A percentile compares a stretch with the other conserved stretches of the same genome.
Evolutionary conservation across 2,329 filamentous ascomycete species (phyloP).

Genomic region (Claviceps citrina): DNA sequence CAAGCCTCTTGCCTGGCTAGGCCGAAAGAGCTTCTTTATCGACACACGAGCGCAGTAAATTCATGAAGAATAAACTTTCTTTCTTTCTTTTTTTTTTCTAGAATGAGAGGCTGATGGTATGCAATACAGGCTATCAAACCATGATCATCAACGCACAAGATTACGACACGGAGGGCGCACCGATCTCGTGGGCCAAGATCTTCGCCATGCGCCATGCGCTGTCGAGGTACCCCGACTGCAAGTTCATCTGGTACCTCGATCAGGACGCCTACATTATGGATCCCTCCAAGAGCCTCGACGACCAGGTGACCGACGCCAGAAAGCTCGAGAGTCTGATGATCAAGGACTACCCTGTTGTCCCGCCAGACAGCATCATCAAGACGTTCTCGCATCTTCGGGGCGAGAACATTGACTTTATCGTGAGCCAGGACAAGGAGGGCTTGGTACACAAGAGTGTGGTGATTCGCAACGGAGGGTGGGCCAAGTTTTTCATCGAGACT

Average conservation of each 20-base stretch:
- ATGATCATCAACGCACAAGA: conserved; percentile 67
- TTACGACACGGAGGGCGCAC: conserved; percentile 51
- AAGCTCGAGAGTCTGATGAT: conserved; percentile 68
- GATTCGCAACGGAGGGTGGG: conserved; percentile 73
- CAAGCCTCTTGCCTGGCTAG: background rate
- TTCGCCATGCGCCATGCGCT: conserved; percentile 83
- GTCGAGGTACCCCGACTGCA: conserved; percentile 58
- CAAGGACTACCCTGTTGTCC: conserved; percentile 72
- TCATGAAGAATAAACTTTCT: too few species aligned
- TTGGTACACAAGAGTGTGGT: conserved; percentile 65
- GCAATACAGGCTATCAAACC: conserved; percentile 44
- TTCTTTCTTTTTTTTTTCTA: too few species aligned
- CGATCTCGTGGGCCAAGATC: conserved; percentile 58
- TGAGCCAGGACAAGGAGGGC: conserved; percentile 74
- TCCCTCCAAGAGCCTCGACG: conserved; percentile 50
- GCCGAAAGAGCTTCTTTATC: too few species aligned
- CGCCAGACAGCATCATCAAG: conserved; percentile 91
- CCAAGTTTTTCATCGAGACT: conserved; percentile 78
- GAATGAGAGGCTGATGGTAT: background rate
- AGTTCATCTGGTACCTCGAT: conserved; percentile 78
- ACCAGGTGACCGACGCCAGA: conserved; percentile 50
- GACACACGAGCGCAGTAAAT: too few species aligned
- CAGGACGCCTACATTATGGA: conserved; percentile 83
- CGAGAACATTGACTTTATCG: conserved; percentile 62
- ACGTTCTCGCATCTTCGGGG: conserved; percentile 73